Percentiles rank a stretch among this genome's conserved stretches.
Evolutionary conservation across 1,284 basidiomycete species (phyloP).

Genomic region (Mycena citricolor): DNA sequence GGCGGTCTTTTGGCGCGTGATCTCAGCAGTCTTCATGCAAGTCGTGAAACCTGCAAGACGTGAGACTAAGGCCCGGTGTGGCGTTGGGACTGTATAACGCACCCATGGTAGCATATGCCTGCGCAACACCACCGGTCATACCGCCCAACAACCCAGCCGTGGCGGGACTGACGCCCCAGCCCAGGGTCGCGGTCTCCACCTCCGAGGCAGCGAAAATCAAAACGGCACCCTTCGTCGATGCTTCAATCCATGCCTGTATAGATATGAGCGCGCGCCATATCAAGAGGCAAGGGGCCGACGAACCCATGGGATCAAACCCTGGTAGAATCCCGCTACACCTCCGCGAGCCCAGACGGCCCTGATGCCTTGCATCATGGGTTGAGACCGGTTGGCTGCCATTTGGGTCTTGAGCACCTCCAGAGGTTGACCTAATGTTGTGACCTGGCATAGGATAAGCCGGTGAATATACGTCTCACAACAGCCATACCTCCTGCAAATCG

Average conservation of each 20-base stretch:
- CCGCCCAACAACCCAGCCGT: conserved; percentile 90
- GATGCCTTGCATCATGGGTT: conserved; percentile 88
- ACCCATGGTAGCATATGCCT: conserved; percentile 99
- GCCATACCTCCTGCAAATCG: conserved; percentile 42
- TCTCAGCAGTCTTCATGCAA: conserved; percentile 98
- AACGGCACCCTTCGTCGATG: conserved; percentile 97
- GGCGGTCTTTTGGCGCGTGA: conserved; percentile 96
- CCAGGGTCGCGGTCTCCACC: conserved; percentile 74
- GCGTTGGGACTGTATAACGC: conserved; percentile 39
- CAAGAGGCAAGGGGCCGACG: conserved; percentile 27
- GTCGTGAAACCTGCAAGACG: conserved; percentile 84
- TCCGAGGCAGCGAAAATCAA: conserved; percentile 95
- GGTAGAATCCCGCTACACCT: conserved; percentile 90
- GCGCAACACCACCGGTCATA: conserved; percentile 96
- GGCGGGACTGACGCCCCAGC: conserved; percentile 76
- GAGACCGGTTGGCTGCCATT: conserved; percentile 92
- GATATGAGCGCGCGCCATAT: conserved; percentile 16
- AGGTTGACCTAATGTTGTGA: conserved; percentile 97
- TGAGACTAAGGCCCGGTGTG: conserved; percentile 14
- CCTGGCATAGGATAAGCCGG: conserved; percentile 43
- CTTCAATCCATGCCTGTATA: conserved; percentile 97
- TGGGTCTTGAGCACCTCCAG: conserved; percentile 99
- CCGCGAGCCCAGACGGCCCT: conserved; percentile 90
- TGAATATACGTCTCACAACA: conserved; percentile 12
- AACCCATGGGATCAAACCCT: conserved; percentile 99